phyloP scores from a whole-genome alignment of 306 rosid genomes.

The Lagenaria siceraria region DNA sequence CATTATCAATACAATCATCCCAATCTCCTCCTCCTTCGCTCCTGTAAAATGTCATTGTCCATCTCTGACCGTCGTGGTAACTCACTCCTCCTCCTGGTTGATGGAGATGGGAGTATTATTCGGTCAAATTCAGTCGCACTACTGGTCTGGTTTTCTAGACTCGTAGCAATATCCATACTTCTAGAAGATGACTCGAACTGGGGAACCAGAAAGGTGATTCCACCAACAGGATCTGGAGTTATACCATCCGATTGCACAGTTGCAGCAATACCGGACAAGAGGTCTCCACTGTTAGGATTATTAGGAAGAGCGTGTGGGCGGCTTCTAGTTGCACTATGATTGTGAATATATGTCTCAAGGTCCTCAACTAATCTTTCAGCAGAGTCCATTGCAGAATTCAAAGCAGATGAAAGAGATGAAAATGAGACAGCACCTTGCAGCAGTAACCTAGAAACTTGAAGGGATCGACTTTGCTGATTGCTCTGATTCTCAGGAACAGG shows the following conservation, averaged over 20 bases:
- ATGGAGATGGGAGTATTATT: constrained; percentile 21
- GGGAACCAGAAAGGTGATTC: constrained; percentile 16
- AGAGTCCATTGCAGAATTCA: constrained; percentile 51
- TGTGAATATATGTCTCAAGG: constrained; percentile 38
- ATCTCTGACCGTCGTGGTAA: constrained; percentile 17
- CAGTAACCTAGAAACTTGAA: constrained; percentile 36
- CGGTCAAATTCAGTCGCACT: constrained; percentile 16
- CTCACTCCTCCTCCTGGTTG: constrained; percentile 27
- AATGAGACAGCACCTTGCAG: constrained; percentile 44
- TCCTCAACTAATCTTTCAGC: constrained; percentile 53
- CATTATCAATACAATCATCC: constrained; percentile 21
- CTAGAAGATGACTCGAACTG: constrained; percentile 23
- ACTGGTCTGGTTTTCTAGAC: constrained; percentile 20
- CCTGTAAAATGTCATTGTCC: constrained; percentile 19
- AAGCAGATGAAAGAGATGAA: constrained; percentile 49
- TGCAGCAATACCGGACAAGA: constrained; percentile 18
- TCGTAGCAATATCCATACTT: constrained; percentile 12
- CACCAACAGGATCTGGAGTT: constrained; percentile 23
- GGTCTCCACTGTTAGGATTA: constrained; percentile 14
- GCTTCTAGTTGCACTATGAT: constrained; percentile 16
- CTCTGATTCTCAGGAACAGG: constrained; percentile 10
- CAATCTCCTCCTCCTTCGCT: constrained; percentile 47
- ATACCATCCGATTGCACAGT: constrained; percentile 24
- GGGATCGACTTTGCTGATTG: constrained; percentile 17
- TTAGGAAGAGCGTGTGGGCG: constrained; percentile 7